phyloP scores from a whole-genome alignment of 2,329 filamentous ascomycete species.

The Colletotrichum orchidophilum region DNA sequence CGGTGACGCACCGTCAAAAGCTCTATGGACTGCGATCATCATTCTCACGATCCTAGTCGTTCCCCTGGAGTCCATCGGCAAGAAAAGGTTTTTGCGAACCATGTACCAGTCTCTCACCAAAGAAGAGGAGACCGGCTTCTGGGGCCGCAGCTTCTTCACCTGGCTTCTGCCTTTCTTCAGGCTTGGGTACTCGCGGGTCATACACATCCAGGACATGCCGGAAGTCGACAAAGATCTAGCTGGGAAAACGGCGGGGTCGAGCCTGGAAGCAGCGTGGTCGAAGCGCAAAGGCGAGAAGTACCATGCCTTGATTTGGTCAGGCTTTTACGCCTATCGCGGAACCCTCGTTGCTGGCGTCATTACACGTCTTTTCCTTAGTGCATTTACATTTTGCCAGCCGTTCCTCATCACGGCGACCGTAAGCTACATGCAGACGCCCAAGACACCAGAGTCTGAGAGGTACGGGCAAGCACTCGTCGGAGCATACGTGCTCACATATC shows the following conservation, averaged over 20 bases:
- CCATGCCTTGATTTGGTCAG: background rate
- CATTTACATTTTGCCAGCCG: conserved; percentile 39
- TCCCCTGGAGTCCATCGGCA: conserved; percentile 35
- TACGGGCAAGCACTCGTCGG: conserved; percentile 41
- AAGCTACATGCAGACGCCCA: conserved; percentile 23
- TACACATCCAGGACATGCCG: conserved; percentile 37
- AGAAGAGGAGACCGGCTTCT: conserved; percentile 37
- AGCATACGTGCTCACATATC: conserved; percentile 41
- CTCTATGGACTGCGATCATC: conserved; percentile 1
- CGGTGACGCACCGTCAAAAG: background rate
- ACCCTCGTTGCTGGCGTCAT: background rate
- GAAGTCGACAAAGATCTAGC: conserved; percentile 34
- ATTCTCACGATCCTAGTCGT: conserved; percentile 6
- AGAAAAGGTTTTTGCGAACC: conserved; percentile 23
- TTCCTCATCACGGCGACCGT: conserved; percentile 38
- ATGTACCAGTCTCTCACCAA: conserved; percentile 19
- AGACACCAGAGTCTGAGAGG: conserved; percentile 33
- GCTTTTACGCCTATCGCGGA: background rate
- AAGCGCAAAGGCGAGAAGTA: background rate
- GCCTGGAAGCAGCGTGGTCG: background rate
- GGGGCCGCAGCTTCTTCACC: conserved; percentile 35
- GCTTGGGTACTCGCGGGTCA: conserved; percentile 35
- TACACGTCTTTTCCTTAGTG: conserved; percentile 33
- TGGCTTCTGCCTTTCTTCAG: conserved; percentile 37
- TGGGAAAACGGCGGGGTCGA: background rate